phyloP scores from a whole-genome alignment of 768 basidiomycete species.

The Pholiota microspora region DNA sequence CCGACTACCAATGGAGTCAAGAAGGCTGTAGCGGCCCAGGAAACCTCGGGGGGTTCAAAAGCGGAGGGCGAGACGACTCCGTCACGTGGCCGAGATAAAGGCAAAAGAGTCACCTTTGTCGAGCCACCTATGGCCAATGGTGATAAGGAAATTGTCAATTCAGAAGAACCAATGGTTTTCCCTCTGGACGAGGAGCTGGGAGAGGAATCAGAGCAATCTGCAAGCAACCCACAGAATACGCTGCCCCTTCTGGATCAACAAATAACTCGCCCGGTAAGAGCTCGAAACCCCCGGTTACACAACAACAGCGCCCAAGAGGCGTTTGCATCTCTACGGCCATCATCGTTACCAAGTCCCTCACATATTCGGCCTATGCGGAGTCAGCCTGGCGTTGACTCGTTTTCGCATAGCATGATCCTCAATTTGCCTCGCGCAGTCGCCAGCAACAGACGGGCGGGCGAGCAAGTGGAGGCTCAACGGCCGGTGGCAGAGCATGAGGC shows the following conservation, averaged over 20 bases:
- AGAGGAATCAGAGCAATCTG: slow-evolving; percentile 35
- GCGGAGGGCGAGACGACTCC: slow-evolving; percentile 6
- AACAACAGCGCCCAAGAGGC: slow-evolving; percentile 46
- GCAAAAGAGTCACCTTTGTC: slow-evolving; percentile 64
- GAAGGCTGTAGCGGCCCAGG: not conserved
- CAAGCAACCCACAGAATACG: slow-evolving; percentile 27
- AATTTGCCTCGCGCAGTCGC: slow-evolving; percentile 26
- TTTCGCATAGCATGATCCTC: slow-evolving; percentile 30
- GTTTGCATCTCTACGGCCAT: slow-evolving; percentile 58
- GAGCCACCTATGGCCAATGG: slow-evolving; percentile 51
- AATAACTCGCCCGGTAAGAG: slow-evolving; percentile 25
- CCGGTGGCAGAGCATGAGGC: slow-evolving; percentile 24
- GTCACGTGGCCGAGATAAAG: slow-evolving; percentile 38
- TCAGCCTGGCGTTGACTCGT: slow-evolving; percentile 36
- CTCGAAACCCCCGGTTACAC: slow-evolving; percentile 29
- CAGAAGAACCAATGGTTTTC: slow-evolving; percentile 56
- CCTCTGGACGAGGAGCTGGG: slow-evolving; percentile 64
- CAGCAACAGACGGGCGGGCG: slow-evolving; percentile 13
- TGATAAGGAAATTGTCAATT: slow-evolving; percentile 29
- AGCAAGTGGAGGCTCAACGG: slow-evolving; percentile 11
- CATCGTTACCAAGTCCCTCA: slow-evolving; percentile 70
- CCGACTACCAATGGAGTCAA: not conserved
- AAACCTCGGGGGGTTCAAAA: not conserved
- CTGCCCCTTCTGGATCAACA: slow-evolving; percentile 45
- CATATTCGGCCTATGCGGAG: slow-evolving; percentile 45